Evolutionary conservation across 1,284 basidiomycete species (phyloP), one percentile per base, ranked within the genome.

Genomic region (Nidula niveotomentosa): DNA sequence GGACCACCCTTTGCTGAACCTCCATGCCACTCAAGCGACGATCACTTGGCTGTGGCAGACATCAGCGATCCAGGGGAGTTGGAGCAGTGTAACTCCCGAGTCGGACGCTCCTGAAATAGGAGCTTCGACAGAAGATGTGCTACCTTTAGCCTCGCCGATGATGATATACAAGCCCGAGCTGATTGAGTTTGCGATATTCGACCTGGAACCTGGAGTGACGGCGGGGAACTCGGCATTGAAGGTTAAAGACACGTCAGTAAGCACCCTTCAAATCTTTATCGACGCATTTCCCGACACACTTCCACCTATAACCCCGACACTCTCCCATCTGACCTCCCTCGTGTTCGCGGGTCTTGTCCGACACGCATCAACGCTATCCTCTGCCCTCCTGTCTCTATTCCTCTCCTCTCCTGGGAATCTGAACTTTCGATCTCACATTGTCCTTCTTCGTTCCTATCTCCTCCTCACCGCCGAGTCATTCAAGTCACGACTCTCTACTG

Each of bases 41-140:
- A 73, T 89, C 1, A 63, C 67, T 3, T 92, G 90, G 90, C 69
- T 86, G 48, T 93, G 90, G 90, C 78, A 78, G 0, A 67, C 75
- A 52, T 69, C 75, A 9, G 77, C 80, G 36, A 74, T 91, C 9
- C 65, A 76, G 23, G 69, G 65, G 8, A 68, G 76, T 36, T 83
- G 80, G 77, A 58, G 61, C 58, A 62, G 58, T 30, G 5, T 15
- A 54, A 8, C 51, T 50, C 30, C 17, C 13, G 34, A 23, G 30
- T 30, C 30, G 30, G 30, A 30, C 5, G 30, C 30, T 30, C 30
- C 30, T 30, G 30, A 30, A 30, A 30, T 30, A 30, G 30, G 30
- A 30, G 30, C 30, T 30, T 30, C 30, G 30, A 30, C 30, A 6
- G 30, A 30, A 30, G 30, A 30, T 30, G 30, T 30, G 30, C 30